A percentile compares a stretch with the other conserved stretches of the same genome.
phyloP scores from a whole-genome alignment of 2,329 filamentous ascomycete species.

The Fusarium protoensiforme region DNA sequence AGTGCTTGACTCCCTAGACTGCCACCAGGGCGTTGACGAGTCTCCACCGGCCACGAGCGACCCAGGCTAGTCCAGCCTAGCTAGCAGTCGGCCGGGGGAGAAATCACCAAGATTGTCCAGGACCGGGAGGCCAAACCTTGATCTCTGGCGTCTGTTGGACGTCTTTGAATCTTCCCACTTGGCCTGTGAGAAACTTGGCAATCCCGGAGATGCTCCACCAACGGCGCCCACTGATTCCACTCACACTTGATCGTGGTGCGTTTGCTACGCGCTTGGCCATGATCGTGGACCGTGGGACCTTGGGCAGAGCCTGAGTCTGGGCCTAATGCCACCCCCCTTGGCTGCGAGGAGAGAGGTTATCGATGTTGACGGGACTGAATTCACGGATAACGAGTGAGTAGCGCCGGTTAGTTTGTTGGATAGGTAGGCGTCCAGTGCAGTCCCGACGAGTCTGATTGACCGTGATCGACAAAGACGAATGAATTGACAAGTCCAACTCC shows the following conservation, averaged over 20 bases:
- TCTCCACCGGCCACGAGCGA: slow-evolving; percentile 37
- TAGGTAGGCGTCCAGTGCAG: not conserved
- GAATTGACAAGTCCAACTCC: slow-evolving; percentile 9
- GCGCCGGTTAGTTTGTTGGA: not conserved
- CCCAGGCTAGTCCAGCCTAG: slow-evolving; percentile 19
- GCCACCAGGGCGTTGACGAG: slow-evolving; percentile 23
- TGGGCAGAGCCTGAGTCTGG: slow-evolving; percentile 11
- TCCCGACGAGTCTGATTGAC: not conserved
- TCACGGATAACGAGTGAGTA: not conserved
- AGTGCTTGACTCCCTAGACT: slow-evolving; percentile 23
- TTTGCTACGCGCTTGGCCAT: slow-evolving; percentile 33
- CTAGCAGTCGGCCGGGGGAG: slow-evolving; percentile 3
- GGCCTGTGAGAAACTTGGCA: slow-evolving; percentile 24
- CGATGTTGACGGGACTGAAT: not conserved
- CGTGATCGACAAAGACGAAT: not conserved
- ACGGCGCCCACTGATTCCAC: slow-evolving; percentile 29
- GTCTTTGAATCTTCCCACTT: slow-evolving; percentile 22
- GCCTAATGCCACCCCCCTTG: slow-evolving; percentile 18
- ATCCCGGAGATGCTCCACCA: slow-evolving; percentile 32
- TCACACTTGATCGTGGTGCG: slow-evolving; percentile 38
- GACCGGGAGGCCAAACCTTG: slow-evolving; percentile 25
- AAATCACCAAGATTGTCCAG: slow-evolving; percentile 31
- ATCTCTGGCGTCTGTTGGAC: slow-evolving; percentile 33
- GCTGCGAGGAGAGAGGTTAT: not conserved
- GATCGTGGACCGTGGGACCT: slow-evolving; percentile 21